phyloP scores from a whole-genome alignment of 495 filamentous ascomycete genomes.

The Aspergillus panamensis region DNA sequence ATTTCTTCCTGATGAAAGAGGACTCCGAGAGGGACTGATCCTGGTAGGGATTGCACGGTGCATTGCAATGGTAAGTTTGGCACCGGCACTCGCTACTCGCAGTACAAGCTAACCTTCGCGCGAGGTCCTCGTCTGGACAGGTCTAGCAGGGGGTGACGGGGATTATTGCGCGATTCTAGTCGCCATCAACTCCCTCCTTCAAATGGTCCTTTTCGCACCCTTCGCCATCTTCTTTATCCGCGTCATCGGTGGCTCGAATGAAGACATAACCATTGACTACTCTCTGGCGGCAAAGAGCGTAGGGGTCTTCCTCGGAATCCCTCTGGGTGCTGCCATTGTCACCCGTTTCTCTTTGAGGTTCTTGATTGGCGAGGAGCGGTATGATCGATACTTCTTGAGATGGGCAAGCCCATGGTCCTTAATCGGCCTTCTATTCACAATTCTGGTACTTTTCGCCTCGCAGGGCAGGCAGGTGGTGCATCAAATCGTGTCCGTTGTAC shows the following conservation, averaged over 20 bases:
- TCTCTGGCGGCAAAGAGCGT: conserved; percentile 72
- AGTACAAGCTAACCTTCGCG: neutral
- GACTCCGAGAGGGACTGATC: conserved; percentile 68
- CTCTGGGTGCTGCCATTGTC: conserved; percentile 71
- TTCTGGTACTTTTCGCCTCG: conserved; percentile 78
- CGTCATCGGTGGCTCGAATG: conserved; percentile 52
- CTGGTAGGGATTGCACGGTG: conserved; percentile 76
- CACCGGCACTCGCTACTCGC: neutral
- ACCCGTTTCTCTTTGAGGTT: conserved; percentile 64
- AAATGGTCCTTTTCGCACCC: conserved; percentile 84
- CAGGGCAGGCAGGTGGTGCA: conserved; percentile 77
- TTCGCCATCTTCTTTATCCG: conserved; percentile 74
- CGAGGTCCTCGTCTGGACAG: conserved; percentile 74
- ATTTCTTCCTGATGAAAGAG: conserved; percentile 69
- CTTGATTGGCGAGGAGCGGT: conserved; percentile 54
- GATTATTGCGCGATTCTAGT: conserved; percentile 92
- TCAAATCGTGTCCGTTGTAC: conserved; percentile 76
- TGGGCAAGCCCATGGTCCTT: conserved; percentile 70
- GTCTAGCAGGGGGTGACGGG: conserved; percentile 69
- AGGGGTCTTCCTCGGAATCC: conserved; percentile 82
- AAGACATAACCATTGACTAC: conserved; percentile 56
- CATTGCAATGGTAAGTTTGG: conserved; percentile 69
- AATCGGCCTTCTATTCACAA: conserved; percentile 81
- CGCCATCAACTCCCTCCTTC: conserved; percentile 80
- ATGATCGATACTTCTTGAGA: conserved; percentile 65